phyloP scores from a whole-genome alignment of 1,139 yeast species.

The Geotrichum europaeum region DNA sequence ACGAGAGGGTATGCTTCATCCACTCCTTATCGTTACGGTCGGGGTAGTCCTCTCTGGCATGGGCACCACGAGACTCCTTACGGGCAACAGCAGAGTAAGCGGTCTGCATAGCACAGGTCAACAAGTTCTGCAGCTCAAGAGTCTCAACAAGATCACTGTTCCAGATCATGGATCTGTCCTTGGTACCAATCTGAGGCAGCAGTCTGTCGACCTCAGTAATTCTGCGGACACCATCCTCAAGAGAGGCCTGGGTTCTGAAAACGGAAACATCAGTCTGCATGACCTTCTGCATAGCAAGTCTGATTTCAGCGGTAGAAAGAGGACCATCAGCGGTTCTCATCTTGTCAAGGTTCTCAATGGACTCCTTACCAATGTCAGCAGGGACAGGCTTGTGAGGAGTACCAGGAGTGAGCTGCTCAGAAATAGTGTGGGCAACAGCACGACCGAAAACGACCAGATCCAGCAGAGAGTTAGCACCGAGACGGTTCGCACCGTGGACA shows the following conservation, averaged over 20 bases:
- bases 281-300: slow-evolving; percentile 87
- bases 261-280: slow-evolving; percentile 98
- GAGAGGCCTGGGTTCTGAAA: slow-evolving; percentile 87
- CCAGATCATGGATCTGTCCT: slow-evolving; percentile 98
- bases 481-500: slow-evolving; percentile 98
- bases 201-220: slow-evolving; percentile 70
- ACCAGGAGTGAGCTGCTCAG: slow-evolving; percentile 81
- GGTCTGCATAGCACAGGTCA: slow-evolving; percentile 96
- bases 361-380: slow-evolving; percentile 79
- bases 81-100: slow-evolving; percentile 93
- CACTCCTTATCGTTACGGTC: slow-evolving; percentile 92
- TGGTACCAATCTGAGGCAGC: slow-evolving; percentile 69
- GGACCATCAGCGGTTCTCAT: slow-evolving; percentile 83
- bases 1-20: slow-evolving; percentile 97
- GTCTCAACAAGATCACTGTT: slow-evolving; percentile 95
- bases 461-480: slow-evolving; percentile 97
- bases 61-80: slow-evolving; percentile 98
- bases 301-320: slow-evolving; percentile 76
- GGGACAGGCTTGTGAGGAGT: slow-evolving; percentile 75
- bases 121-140: slow-evolving; percentile 89
- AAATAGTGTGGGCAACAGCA: slow-evolving; percentile 91
- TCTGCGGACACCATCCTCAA: slow-evolving; percentile 85
- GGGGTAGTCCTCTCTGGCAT: slow-evolving; percentile 97
- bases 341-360: slow-evolving; percentile 84
- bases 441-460: slow-evolving; percentile 98